phyloP scores from a whole-genome alignment of 164 flowering plant genomes.

The Annona squamosa region DNA sequence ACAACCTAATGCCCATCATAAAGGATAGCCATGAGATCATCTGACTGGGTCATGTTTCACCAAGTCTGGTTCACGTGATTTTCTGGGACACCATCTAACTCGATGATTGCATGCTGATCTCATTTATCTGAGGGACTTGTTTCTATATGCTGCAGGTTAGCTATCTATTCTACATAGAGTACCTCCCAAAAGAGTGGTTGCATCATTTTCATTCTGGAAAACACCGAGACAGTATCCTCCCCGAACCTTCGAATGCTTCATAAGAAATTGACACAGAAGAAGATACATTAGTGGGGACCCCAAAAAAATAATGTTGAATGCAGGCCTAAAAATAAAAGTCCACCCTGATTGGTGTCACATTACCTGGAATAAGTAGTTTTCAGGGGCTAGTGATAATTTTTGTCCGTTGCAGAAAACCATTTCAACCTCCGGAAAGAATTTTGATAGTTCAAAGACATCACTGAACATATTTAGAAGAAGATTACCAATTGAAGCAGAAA shows the following conservation, averaged over 20 bases:
- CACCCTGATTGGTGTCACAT: neutral
- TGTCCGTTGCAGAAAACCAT: constrained; percentile 76
- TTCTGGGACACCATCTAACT: neutral
- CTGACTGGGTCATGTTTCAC: too few relatives aligned
- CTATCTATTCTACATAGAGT: constrained; percentile 2
- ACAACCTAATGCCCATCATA: too few relatives aligned
- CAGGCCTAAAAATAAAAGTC: neutral
- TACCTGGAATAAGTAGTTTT: constrained; percentile 91
- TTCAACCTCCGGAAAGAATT: constrained; percentile 70
- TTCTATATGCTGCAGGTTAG: neutral
- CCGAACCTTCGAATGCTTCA: constrained; percentile 79
- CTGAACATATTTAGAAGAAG: constrained; percentile 30
- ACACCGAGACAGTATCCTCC: constrained; percentile 96
- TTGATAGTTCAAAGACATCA: constrained; percentile 55
- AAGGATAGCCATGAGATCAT: too few relatives aligned
- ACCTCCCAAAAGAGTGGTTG: constrained; percentile 97
- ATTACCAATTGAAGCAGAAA: neutral
- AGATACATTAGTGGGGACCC: neutral
- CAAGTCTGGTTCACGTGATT: too few relatives aligned
- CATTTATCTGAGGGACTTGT: neutral
- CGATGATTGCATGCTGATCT: neutral
- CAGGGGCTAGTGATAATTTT: constrained; percentile 70
- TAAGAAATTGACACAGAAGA: neutral
- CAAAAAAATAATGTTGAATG: neutral
- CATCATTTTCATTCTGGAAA: constrained; percentile 85